phyloP scores from a whole-genome alignment of 1,284 basidiomycete genomes.

The Malassezia arunalokei region DNA sequence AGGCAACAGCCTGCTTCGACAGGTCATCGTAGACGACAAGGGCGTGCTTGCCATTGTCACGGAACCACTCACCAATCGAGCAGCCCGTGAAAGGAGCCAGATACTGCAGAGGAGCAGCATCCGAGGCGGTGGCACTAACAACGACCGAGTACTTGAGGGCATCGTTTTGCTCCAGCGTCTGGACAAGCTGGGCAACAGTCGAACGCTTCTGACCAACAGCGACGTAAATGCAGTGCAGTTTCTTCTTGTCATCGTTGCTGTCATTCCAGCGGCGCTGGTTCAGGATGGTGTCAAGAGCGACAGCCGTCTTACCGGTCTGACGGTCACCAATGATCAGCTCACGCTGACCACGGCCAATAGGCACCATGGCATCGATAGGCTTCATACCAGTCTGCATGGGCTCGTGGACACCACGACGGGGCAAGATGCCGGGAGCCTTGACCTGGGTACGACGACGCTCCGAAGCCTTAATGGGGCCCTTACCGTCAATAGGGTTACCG shows the following conservation, averaged over 20 bases:
- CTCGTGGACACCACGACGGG: slow-evolving; percentile 98
- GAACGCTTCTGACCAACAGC: slow-evolving; percentile 98
- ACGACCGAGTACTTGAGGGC: slow-evolving; percentile 99
- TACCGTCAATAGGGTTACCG: slow-evolving; percentile 98
- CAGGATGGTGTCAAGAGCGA: slow-evolving; percentile 97
- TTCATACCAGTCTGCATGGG: slow-evolving; percentile 99
- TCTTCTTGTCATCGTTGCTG: slow-evolving; percentile 85
- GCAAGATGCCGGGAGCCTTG: slow-evolving; percentile 97
- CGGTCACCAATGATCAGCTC: slow-evolving; percentile 99
- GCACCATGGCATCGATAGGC: slow-evolving; percentile 99
- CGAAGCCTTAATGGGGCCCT: slow-evolving; percentile 83
- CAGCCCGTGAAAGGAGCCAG: slow-evolving; percentile 98
- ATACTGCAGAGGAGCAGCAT: slow-evolving; percentile 97
- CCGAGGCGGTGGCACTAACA: slow-evolving; percentile 94
- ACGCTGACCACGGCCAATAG: slow-evolving; percentile 99
- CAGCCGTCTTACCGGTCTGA: slow-evolving; percentile 98
- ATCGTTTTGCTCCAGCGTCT: slow-evolving; percentile 98
- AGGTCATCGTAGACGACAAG: slow-evolving; percentile 99
- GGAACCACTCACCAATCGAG: slow-evolving; percentile 99
- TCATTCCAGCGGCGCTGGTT: slow-evolving; percentile 99
- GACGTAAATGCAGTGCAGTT: slow-evolving; percentile 99
- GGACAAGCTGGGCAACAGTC: slow-evolving; percentile 95
- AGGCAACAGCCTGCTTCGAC: slow-evolving; percentile 99
- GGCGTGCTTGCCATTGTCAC: slow-evolving; percentile 92
- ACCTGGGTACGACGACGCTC: slow-evolving; percentile 91